Evolutionary conservation across 805 yeast genomes (phyloP).

Genomic region (Wickerhamomyces sydowiorum): DNA sequence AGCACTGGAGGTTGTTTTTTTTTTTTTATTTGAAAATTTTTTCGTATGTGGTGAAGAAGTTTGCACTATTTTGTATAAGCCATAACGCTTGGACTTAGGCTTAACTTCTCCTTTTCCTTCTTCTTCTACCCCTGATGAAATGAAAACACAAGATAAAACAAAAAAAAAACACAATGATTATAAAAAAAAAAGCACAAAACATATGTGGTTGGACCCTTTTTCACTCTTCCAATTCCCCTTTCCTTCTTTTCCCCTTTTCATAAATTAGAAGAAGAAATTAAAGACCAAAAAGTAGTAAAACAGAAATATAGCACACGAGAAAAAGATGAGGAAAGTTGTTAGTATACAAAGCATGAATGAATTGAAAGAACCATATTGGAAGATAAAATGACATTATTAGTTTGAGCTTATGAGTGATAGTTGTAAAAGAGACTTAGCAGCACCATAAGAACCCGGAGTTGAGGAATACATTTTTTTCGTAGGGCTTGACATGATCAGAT

Average conservation of each 20-base stretch:
- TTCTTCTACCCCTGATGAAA: too few relatives aligned
- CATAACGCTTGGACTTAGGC: neutral
- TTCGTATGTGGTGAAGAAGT: neutral
- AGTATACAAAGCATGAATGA: too few relatives aligned
- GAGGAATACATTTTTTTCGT: constrained; percentile 28
- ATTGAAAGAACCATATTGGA: neutral
- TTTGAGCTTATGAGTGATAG: constrained; percentile 28
- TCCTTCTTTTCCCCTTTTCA: too few relatives aligned
- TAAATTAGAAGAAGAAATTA: too few relatives aligned
- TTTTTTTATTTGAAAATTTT: neutral
- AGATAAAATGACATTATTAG: neutral
- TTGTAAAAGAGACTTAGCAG: constrained; percentile 39
- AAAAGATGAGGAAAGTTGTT: too few relatives aligned
- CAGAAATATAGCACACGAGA: too few relatives aligned
- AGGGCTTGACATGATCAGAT: constrained; percentile 29
- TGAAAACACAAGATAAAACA: neutral
- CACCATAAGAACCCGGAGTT: constrained; percentile 43
- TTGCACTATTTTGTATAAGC: too few relatives aligned
- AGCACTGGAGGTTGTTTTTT: neutral
- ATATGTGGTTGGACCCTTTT: too few relatives aligned
- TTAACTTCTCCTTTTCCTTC: too few relatives aligned
- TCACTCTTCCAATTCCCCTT: too few relatives aligned
- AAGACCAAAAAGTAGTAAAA: too few relatives aligned
- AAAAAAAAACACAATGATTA: neutral
- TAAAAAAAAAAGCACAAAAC: too few relatives aligned